Evolutionary conservation across 768 basidiomycete species (phyloP).

Genomic region (Agrocybe chaxingu): DNA sequence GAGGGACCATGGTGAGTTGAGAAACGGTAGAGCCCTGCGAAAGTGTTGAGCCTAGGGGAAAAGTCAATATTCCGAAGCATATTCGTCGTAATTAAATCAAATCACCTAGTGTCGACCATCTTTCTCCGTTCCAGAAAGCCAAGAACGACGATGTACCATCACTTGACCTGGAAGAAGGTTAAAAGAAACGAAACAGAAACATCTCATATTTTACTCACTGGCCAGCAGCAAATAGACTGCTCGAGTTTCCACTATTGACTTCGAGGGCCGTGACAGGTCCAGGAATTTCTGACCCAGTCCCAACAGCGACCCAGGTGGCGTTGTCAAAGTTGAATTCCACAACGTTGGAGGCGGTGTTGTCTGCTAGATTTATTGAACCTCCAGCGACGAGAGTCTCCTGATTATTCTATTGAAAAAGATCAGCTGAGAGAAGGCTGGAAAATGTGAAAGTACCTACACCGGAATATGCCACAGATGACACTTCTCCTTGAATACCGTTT

Average conservation of each 20-base stretch:
- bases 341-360: slow-evolving; percentile 66
- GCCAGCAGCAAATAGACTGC: slow-evolving; percentile 90
- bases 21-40: slow-evolving; percentile 62
- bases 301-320: slow-evolving; percentile 70
- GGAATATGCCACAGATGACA: slow-evolving; percentile 74
- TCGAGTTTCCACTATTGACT: slow-evolving; percentile 75
- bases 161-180: slow-evolving; percentile 35
- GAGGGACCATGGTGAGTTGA: slow-evolving; percentile 87
- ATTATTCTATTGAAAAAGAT: slow-evolving; percentile 42
- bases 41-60: slow-evolving; percentile 47
- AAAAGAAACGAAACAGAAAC: background rate
- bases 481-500: slow-evolving; percentile 76
- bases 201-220: slow-evolving; percentile 44
- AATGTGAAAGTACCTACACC: slow-evolving; percentile 53
- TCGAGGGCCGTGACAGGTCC: slow-evolving; percentile 90
- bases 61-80: background rate
- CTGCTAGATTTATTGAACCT: slow-evolving; percentile 71
- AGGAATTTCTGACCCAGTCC: slow-evolving; percentile 59
- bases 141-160: slow-evolving; percentile 70
- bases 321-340: slow-evolving; percentile 72
- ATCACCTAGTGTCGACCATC: slow-evolving; percentile 69
- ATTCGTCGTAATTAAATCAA: slow-evolving; percentile 3
- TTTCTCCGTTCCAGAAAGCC: slow-evolving; percentile 77
- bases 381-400: slow-evolving; percentile 73
- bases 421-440: slow-evolving; percentile 2